phyloP scores from a whole-genome alignment of 805 yeast genomes.

The Priceomyces melissophilus region DNA sequence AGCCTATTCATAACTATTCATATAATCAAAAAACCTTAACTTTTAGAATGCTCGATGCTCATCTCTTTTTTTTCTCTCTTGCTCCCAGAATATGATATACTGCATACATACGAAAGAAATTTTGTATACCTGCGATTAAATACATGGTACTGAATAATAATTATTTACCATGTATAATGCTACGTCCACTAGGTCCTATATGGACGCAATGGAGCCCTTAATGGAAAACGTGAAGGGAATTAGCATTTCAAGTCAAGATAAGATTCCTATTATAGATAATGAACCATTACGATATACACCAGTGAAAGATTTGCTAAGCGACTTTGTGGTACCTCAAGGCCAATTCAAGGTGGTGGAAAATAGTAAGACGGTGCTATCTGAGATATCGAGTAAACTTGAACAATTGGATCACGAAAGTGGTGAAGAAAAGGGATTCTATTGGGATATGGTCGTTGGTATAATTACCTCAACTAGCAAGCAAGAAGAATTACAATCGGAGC shows the following conservation, averaged over 20 bases:
- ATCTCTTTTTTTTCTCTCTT: constrained; percentile 1
- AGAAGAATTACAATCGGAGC: constrained; percentile 61
- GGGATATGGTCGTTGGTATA: constrained; percentile 23
- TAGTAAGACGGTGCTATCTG: constrained; percentile 17
- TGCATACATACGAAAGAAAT: too few relatives aligned
- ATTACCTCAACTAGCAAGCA: constrained; percentile 46
- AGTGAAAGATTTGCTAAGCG: constrained; percentile 30
- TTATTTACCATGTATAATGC: constrained; percentile 30
- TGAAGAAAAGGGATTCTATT: constrained; percentile 29
- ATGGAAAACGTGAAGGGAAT: constrained; percentile 43
- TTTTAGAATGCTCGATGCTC: neutral
- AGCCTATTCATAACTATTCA: too few relatives aligned
- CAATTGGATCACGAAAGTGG: constrained; percentile 30
- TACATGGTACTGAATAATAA: too few relatives aligned
- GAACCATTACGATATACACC: constrained; percentile 24
- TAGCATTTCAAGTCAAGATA: constrained; percentile 13
- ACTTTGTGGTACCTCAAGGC: constrained; percentile 37
- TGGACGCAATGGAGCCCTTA: constrained; percentile 77
- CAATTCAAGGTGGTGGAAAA: constrained; percentile 16
- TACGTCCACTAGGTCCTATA: constrained; percentile 67
- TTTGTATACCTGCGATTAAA: too few relatives aligned
- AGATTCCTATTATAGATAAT: constrained; percentile 37
- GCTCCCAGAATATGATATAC: too few relatives aligned
- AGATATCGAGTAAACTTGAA: constrained; percentile 27
- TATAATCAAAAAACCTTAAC: too few relatives aligned